Base-by-base conservation (phyloP, 306 rosid genomes). In the Medicago arabica region DNA sequence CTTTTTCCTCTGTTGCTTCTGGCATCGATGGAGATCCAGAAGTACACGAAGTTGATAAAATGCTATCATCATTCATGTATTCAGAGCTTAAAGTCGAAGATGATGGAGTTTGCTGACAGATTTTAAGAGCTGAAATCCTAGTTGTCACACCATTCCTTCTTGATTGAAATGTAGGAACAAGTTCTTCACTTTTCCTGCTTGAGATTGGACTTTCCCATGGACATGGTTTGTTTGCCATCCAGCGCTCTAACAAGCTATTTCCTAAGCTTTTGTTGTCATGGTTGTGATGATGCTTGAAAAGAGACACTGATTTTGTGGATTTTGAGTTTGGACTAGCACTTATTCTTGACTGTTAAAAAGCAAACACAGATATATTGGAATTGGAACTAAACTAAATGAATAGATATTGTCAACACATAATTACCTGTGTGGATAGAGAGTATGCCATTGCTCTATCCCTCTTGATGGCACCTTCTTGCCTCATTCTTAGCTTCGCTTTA, bases 361-460 rank as follows among this genome's bases (percentile, higher is more conserved):
- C 49, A 61, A 58, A 9, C 76, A 47, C 12, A 38, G 1, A 49
- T 9, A 65, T 6, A 34, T 34, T 34, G 38, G 38, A 34, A 34
- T 17, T 40, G 17, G 12, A 69, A 75, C 19, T 13, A 61, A 61
- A 36, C 17, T 12, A 71, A 64, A 61, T 39, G 67, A 65, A 51
- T 28, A 28, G 6, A 55, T 57, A 2, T 57, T 57, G 8, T 60
- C 17, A 75, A 28, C 31, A 75, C n/a, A 59, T 74, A n/a, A 66
- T 82, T 86, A 94, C 97, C 96, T 89, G 96, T 72, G 90, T 80
- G 77, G 87, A 83, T 18, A 82, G 75, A 54, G 92, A 85, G 81
- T 90, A 92, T 44, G 95, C 96, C 87, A 90, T 86, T 67, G 96
- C 91, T 83, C 92, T 84, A 79, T 90, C 99, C 82, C 96, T 95